Base-by-base conservation (phyloP, 1,284 basidiomycete species). In the Flammula alnicola region DNA sequence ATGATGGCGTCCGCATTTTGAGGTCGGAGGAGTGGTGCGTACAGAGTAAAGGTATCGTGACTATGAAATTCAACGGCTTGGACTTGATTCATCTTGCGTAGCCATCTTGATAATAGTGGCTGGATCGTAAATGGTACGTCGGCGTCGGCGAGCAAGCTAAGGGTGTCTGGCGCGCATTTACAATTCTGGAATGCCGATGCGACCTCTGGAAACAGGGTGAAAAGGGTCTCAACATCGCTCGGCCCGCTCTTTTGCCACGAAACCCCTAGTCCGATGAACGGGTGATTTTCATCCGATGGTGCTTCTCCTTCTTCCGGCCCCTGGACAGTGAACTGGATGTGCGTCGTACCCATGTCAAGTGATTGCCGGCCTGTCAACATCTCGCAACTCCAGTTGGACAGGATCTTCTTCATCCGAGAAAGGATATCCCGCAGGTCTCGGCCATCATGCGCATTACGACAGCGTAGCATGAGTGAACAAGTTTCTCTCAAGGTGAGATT, bases 351-450 rank as follows among this genome's bases (percentile, higher is more conserved):
- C 16, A 60, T 41, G 17, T 26, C 19, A 26, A 60, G 38, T 19
- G 35, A 43, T 26, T 57, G 54, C 22, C 41, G 41, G 17, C 58
- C 58, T 9, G 47, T 50, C 8, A 49, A 39, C 3, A 39, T 39
- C 16, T 55, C 53, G 39, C 55, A 59, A n/a, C 26, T 41, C 55
- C 58, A 57, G 32, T 23, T 47, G 22, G 41, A 22, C 8, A 59
- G 33, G 11, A 19, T 20, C 6, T 40, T 25, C 22, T 47, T 44
- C 26, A 59, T 37, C 19, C 38, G 26, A 8, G 19, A 44, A 16
- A 49, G 29, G 16, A 59, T 36, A 22, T 43, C 44, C 32, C 27
- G 20, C 23, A 57, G 41, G 25, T 57, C 44, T 19, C 36, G 48
- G 17, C 39, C 45, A 38, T 41, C 26, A n/a, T 14, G 30, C 4